A percentile compares a stretch with the other conserved stretches of the same genome.
Conservation (phyloP, 257 asterid genomes). For the Nicotiana undulata region DNA sequence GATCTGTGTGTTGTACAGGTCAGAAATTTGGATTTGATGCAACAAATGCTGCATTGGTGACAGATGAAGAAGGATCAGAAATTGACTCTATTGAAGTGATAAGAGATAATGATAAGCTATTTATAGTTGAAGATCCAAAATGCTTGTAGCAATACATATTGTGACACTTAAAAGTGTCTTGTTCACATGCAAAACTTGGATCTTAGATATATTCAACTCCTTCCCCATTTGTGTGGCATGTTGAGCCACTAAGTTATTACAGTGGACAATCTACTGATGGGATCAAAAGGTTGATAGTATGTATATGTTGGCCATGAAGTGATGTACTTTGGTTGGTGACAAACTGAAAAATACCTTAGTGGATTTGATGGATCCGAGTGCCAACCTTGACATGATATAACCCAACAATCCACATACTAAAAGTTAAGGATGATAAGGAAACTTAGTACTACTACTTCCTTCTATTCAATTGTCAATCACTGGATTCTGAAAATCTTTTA, state of each 20-base stretch:
- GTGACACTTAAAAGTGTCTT: not conserved
- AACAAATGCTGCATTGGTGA: slow-evolving; percentile 44
- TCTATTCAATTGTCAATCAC: too few species aligned
- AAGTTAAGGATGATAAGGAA: not conserved
- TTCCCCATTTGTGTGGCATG: not conserved
- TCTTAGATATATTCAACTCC: not conserved
- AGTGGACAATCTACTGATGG: not conserved
- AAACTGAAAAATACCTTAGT: not conserved
- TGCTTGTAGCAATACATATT: not conserved
- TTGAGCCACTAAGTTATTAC: not conserved
- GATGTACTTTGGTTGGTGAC: not conserved
- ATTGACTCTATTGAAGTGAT: slow-evolving; percentile 83
- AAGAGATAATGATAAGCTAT: slow-evolving; percentile 81
- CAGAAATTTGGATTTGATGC: slow-evolving; percentile 79
- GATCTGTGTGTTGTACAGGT: slow-evolving; percentile 36
- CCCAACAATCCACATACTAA: not conserved
- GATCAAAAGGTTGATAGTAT: not conserved
- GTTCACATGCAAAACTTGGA: not conserved
- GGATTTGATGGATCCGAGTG: slow-evolving; percentile 5
- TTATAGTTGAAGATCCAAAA: slow-evolving; percentile 22
- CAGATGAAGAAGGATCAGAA: slow-evolving; percentile 72
- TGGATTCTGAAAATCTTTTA: too few species aligned
- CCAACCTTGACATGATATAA: slow-evolving; percentile 4
- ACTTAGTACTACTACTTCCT: not conserved
- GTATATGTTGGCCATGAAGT: not conserved